Percentiles rank a stretch among this genome's conserved stretches.
These are phyloP conservation scores for Aspergillus proliferans DNA, from an alignment of 2,329 filamentous ascomycete species.

Conservation along the genomic window DNA sequence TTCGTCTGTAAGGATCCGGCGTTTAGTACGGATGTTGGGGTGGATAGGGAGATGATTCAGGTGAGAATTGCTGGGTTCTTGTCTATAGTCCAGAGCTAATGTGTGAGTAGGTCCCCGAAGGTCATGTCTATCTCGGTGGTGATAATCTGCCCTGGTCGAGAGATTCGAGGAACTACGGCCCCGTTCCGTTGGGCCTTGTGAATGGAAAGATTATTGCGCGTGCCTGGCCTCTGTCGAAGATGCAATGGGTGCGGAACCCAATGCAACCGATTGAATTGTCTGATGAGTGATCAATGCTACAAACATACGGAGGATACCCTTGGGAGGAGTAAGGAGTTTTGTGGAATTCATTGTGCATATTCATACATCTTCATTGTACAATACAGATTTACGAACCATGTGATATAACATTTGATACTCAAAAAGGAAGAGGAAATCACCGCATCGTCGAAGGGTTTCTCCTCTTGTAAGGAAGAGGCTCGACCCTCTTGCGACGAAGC, in stretches of 20 bases:
- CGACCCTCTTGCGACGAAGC: conserved; percentile 72
- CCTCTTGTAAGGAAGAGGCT: conserved; percentile 60
- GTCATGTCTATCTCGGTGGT: conserved; percentile 85
- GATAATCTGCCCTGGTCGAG: conserved; percentile 80
- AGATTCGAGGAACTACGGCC: conserved; percentile 82
- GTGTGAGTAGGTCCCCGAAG: conserved; percentile 65
- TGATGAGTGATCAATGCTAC: not conserved
- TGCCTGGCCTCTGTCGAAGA: conserved; percentile 30
- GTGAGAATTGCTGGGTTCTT: conserved; percentile 36
- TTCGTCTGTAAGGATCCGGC: conserved; percentile 44
- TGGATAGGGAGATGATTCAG: conserved; percentile 38
- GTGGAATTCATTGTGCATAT: conserved; percentile 29
- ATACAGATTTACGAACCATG: conserved; percentile 27
- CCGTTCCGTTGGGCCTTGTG: conserved; percentile 76
- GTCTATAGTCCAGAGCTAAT: not conserved
- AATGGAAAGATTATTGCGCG: conserved; percentile 69
- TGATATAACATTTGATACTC: conserved; percentile 8
- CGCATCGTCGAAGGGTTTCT: conserved; percentile 46
- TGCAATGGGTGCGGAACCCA: conserved; percentile 33
- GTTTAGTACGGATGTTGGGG: conserved; percentile 26
- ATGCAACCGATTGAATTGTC: conserved; percentile 27
- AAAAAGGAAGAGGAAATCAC: conserved; percentile 17
- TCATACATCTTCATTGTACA: conserved; percentile 40
- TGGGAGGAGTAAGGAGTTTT: conserved; percentile 17
- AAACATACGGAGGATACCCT: conserved; percentile 1